Evolutionary conservation across 2,329 filamentous ascomycete species (phyloP).

Genomic region (Verticillium zaregamsianum): DNA sequence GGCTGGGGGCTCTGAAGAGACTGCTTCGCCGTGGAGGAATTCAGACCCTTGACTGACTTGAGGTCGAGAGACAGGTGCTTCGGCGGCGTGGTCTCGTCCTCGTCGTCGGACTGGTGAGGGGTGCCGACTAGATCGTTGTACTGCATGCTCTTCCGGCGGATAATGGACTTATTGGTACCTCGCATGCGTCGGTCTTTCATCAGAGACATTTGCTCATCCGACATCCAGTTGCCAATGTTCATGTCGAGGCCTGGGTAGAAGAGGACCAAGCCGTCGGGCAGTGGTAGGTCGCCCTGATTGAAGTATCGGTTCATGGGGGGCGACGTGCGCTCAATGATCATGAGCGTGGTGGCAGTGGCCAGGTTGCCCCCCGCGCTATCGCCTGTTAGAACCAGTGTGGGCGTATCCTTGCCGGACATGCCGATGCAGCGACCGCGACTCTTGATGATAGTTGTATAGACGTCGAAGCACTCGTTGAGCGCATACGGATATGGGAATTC

Average conservation of each 20-base stretch:
- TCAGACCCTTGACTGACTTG: not conserved
- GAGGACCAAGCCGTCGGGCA: constrained; percentile 76
- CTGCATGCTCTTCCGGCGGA: constrained; percentile 82
- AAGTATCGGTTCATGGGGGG: constrained; percentile 49
- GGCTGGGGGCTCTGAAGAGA: constrained; percentile 33
- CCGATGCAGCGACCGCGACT: constrained; percentile 38
- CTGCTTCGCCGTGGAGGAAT: not conserved
- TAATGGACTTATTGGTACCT: constrained; percentile 71
- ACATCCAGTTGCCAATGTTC: constrained; percentile 99
- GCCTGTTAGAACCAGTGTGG: constrained; percentile 40
- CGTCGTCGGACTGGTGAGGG: constrained; percentile 75
- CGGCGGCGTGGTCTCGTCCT: constrained; percentile 44
- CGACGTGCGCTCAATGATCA: constrained; percentile 74
- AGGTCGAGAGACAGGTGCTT: constrained; percentile 15
- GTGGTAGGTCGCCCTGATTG: constrained; percentile 58
- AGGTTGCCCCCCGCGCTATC: constrained; percentile 47
- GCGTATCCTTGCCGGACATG: constrained; percentile 33
- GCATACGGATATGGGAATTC: constrained; percentile 46
- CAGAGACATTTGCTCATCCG: constrained; percentile 92
- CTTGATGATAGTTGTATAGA: constrained; percentile 31
- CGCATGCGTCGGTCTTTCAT: constrained; percentile 79
- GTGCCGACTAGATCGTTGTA: constrained; percentile 82
- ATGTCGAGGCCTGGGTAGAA: constrained; percentile 91
- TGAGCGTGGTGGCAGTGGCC: constrained; percentile 69
- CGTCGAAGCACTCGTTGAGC: constrained; percentile 47